Percentiles rank a stretch among this genome's conserved stretches.
These are phyloP conservation scores for Cercophora samala DNA, from an alignment of 495 filamentous ascomycete species.

Conservation along the genomic window DNA sequence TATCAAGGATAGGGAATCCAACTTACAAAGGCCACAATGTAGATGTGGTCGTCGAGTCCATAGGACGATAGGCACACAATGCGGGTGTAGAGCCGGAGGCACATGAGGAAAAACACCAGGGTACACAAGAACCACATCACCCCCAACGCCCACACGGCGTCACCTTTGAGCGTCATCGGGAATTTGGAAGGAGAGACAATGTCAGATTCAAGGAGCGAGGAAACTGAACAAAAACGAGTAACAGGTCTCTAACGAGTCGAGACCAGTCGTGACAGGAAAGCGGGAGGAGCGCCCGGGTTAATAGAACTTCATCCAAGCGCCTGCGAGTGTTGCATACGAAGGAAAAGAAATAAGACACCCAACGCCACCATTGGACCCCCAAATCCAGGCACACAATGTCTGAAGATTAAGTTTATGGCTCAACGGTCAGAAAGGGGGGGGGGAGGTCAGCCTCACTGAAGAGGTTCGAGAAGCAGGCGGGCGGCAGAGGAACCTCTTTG, in stretches of 20 bases:
- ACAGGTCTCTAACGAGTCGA: neutral
- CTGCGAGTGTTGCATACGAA: neutral
- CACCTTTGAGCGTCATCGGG: conserved; percentile 17
- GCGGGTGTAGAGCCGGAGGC: conserved; percentile 36
- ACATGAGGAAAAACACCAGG: conserved; percentile 18
- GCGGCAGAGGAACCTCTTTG: neutral
- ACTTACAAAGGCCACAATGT: conserved; percentile 21
- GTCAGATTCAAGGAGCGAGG: neutral
- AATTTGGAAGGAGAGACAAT: neutral
- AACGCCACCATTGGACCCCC: conserved; percentile 4
- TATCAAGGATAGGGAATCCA: neutral
- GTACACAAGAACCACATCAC: conserved; percentile 29
- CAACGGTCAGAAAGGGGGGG: neutral
- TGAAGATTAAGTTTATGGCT: neutral
- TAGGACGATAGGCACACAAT: conserved; percentile 31
- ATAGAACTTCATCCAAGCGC: neutral
- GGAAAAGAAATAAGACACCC: neutral
- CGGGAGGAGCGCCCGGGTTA: conserved; percentile 1
- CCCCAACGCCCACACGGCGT: conserved; percentile 17
- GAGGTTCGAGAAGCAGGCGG: conserved; percentile 7
- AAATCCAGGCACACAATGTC: neutral
- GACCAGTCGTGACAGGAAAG: neutral
- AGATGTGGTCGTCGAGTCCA: conserved; percentile 37
- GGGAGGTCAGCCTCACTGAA: neutral
- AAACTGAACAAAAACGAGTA: neutral